A percentile compares a stretch with the other conserved stretches of the same genome.
These are phyloP conservation scores for Aspergillus aculeatus DNA, from an alignment of 2,329 filamentous ascomycete genomes.

Conservation along the genomic window DNA sequence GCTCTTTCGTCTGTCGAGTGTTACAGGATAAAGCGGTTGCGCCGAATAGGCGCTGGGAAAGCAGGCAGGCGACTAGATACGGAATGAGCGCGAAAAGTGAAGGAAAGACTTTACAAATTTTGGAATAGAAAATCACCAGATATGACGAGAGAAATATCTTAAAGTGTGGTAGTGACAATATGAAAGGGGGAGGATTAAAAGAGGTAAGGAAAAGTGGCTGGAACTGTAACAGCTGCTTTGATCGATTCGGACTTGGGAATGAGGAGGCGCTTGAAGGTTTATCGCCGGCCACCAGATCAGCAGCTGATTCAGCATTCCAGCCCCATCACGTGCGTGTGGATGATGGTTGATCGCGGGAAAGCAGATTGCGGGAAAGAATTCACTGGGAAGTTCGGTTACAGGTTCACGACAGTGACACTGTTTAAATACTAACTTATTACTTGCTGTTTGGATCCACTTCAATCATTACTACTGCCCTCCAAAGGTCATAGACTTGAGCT, in stretches of 20 bases:
- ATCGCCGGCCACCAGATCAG: conserved; percentile 6
- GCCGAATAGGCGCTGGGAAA: conserved; percentile 7
- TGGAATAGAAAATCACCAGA: not conserved
- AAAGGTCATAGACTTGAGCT: not conserved
- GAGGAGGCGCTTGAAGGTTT: conserved; percentile 11
- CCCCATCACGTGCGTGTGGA: conserved; percentile 5
- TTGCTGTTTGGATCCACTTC: not conserved
- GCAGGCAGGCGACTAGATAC: conserved; percentile 4
- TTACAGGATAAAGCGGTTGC: conserved; percentile 16
- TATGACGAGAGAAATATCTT: not conserved
- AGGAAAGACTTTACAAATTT: conserved; percentile 4
- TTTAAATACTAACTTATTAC: no score
- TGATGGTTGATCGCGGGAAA: not conserved
- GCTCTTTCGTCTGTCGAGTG: conserved; percentile 9
- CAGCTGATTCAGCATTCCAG: conserved; percentile 16
- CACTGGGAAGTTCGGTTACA: not conserved
- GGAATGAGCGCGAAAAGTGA: not conserved
- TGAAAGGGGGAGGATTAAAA: conserved; percentile 1
- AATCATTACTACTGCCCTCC: not conserved
- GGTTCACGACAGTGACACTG: not conserved
- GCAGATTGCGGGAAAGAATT: no score
- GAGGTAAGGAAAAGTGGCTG: conserved; percentile 10
- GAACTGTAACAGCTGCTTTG: conserved; percentile 6
- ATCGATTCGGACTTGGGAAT: conserved; percentile 3
- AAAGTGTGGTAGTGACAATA: not conserved